phyloP scores from a whole-genome alignment of 2,329 filamentous ascomycete genomes.

The Colletotrichum shisoi region DNA sequence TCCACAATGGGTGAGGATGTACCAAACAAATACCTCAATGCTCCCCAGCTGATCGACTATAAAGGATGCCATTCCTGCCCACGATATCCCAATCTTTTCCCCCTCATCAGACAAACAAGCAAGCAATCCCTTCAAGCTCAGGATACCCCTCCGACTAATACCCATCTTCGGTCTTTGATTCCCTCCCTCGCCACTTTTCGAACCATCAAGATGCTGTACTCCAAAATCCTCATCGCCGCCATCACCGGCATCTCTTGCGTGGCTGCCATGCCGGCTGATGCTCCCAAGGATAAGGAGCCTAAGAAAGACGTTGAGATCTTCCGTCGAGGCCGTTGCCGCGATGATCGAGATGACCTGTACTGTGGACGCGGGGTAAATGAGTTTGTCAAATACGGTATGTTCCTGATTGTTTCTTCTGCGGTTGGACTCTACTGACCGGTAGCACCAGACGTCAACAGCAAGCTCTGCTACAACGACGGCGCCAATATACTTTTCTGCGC shows the following conservation, averaged over 20 bases:
- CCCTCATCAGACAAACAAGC: slow-evolving; percentile 14
- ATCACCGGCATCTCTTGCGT: slow-evolving; percentile 28
- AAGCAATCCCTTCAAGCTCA: slow-evolving; percentile 28
- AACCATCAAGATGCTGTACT: slow-evolving; percentile 29
- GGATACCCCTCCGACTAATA: slow-evolving; percentile 19
- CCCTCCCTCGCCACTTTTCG: background rate
- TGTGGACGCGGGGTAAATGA: slow-evolving; percentile 31
- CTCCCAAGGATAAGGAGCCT: background rate
- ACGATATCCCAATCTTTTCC: background rate
- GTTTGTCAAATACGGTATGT: slow-evolving; percentile 27
- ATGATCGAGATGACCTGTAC: slow-evolving; percentile 27
- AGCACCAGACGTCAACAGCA: slow-evolving; percentile 20
- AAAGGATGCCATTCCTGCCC: slow-evolving; percentile 16
- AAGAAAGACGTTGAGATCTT: slow-evolving; percentile 17
- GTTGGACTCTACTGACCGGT: background rate
- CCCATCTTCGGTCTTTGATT: slow-evolving; percentile 15
- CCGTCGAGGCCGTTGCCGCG: slow-evolving; percentile 29
- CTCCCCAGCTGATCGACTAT: slow-evolving; percentile 1
- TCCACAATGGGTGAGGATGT: background rate
- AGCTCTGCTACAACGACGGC: slow-evolving; percentile 21
- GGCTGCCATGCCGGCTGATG: slow-evolving; percentile 28
- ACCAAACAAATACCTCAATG: background rate
- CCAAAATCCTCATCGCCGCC: slow-evolving; percentile 27
- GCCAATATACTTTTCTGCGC: slow-evolving; percentile 35
- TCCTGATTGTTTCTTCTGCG: background rate